These are phyloP conservation scores for Trichoderma simmonsii DNA, from an alignment of 2,329 filamentous ascomycete species.

Conservation along the genomic window DNA sequence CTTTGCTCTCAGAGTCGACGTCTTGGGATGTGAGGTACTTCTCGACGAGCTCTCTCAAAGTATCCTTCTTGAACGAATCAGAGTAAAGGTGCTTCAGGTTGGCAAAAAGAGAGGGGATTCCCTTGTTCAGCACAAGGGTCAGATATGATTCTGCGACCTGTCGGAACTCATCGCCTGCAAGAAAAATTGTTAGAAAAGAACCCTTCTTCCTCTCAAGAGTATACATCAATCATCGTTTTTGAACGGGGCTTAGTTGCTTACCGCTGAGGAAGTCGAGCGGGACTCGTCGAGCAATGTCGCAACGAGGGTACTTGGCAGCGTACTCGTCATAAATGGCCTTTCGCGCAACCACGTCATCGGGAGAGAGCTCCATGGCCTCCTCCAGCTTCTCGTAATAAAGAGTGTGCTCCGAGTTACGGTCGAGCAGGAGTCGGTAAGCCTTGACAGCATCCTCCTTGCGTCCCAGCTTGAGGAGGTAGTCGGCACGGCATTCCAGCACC, in stretches of 20 bases:
- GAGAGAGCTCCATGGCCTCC: conserved; percentile 59
- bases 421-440: conserved; percentile 76
- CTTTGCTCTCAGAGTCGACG: conserved; percentile 44
- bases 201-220: not conserved
- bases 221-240: not conserved
- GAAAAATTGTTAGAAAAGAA: not conserved
- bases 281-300: conserved; percentile 80
- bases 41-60: conserved; percentile 71
- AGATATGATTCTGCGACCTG: conserved; percentile 76
- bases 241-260: conserved; percentile 32
- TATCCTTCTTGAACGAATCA: conserved; percentile 72
- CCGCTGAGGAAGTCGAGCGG: conserved; percentile 85
- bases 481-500: conserved; percentile 79
- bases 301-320: conserved; percentile 74
- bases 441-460: conserved; percentile 75
- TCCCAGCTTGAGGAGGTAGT: conserved; percentile 76
- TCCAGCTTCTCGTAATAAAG: conserved; percentile 80
- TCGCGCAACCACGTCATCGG: conserved; percentile 58
- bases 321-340: conserved; percentile 75
- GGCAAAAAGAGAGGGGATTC: conserved; percentile 92
- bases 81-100: conserved; percentile 93
- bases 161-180: conserved; percentile 71
- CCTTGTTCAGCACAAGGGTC: conserved; percentile 81
- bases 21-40: conserved; percentile 66
- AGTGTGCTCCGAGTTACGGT: conserved; percentile 84